phyloP scores from a whole-genome alignment of 768 basidiomycete genomes.

The Collybia nuda region DNA sequence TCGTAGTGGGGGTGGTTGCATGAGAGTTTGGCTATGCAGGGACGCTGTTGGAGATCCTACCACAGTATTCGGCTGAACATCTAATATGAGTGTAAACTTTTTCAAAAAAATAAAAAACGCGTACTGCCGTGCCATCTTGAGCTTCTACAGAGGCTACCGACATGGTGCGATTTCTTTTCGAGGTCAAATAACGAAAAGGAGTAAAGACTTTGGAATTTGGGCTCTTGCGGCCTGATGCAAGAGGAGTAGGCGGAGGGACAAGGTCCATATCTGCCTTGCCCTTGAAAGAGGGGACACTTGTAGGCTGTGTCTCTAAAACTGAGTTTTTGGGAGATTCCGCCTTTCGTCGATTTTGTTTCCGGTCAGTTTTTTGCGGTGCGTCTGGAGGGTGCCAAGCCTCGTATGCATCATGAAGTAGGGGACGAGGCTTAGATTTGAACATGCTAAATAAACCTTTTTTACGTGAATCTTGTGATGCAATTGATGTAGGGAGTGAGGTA shows the following conservation, averaged over 20 bases:
- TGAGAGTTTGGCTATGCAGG: conserved; percentile 51
- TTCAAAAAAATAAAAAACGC: conserved; percentile 21
- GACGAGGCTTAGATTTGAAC: conserved; percentile 24
- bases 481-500: conserved; percentile 36
- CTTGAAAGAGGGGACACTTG: conserved; percentile 7
- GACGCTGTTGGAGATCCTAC: conserved; percentile 76
- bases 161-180: conserved; percentile 61
- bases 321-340: neutral
- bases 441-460: conserved; percentile 40
- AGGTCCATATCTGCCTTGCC: conserved; percentile 1
- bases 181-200: conserved; percentile 61
- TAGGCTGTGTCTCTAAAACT: neutral
- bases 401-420: neutral
- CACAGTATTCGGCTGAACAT: conserved; percentile 61
- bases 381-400: conserved; percentile 10
- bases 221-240: conserved; percentile 35
- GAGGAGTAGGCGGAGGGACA: conserved; percentile 12
- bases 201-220: conserved; percentile 50
- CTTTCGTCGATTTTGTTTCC: conserved; percentile 11
- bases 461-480: conserved; percentile 33
- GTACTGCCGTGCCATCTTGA: conserved; percentile 75
- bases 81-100: conserved; percentile 10
- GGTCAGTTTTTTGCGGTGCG: conserved; percentile 21
- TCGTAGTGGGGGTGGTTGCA: conserved; percentile 57
- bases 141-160: conserved; percentile 79